These are phyloP conservation scores for Coniochaeta sp. DNA, from an alignment of 2,329 filamentous ascomycete genomes.

Conservation along the genomic window DNA sequence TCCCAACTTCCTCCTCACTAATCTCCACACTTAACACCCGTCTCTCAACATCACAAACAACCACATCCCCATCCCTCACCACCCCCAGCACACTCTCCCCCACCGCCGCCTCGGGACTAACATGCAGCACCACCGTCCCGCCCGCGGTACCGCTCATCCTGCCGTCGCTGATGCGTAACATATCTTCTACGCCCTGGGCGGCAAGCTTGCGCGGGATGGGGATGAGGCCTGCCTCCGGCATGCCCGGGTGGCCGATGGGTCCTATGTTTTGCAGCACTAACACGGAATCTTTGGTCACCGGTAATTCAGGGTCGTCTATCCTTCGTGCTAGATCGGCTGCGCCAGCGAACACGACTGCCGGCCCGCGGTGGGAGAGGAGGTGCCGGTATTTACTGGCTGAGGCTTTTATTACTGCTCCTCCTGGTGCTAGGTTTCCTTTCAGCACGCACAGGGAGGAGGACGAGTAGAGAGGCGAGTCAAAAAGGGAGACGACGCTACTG, in stretches of 20 bases:
- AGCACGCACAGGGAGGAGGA: conserved; percentile 78
- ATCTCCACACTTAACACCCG: conserved; percentile 54
- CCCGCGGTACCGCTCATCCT: conserved; percentile 81
- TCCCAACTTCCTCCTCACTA: conserved; percentile 60
- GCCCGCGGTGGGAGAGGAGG: conserved; percentile 37
- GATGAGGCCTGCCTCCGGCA: conserved; percentile 72
- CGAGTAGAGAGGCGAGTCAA: conserved; percentile 59
- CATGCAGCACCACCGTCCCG: conserved; percentile 84
- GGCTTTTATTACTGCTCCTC: conserved; percentile 83
- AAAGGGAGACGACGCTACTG: conserved; percentile 53
- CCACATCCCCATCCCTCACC: conserved; percentile 66
- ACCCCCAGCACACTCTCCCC: conserved; percentile 73
- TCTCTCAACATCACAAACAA: conserved; percentile 70
- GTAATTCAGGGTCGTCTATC: conserved; percentile 48
- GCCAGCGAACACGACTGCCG: conserved; percentile 60
- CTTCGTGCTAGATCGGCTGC: conserved; percentile 69
- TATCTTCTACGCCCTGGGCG: conserved; percentile 66
- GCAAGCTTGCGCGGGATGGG: conserved; percentile 70
- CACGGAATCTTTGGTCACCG: conserved; percentile 54
- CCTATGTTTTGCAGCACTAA: conserved; percentile 84
- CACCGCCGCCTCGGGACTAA: conserved; percentile 74
- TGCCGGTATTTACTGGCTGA: conserved; percentile 73
- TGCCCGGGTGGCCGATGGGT: conserved; percentile 82
- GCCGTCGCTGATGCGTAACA: conserved; percentile 81
- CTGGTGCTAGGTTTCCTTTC: conserved; percentile 74